Base-by-base conservation (phyloP, 2,329 filamentous ascomycete species). In the Penicillium sp. region DNA sequence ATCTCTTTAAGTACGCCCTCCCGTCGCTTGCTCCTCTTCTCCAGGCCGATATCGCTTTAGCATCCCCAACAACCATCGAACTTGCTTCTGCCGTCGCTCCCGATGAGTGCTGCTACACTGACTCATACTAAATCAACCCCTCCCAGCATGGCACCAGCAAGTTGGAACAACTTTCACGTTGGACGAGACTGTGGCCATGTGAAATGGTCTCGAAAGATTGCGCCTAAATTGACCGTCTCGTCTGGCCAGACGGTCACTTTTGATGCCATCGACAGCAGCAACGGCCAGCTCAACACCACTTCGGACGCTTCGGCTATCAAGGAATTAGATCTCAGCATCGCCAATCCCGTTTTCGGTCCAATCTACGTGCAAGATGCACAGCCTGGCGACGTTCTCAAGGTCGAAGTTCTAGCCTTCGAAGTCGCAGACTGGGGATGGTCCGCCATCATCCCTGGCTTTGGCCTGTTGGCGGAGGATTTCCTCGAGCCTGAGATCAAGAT, bases 381-480 rank as follows among this genome's bases (percentile, higher is more conserved):
- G 58, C 82, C 83, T 0, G 84, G 84, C 42, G 83, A 85, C 67
- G 80, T 84, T 1, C 75, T 86, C 30, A 80, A 82, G 63, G 75
- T 85, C 45, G 83, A 85, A 45, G 75, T 86, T 55, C 76, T 85
- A 17, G 75, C 78, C 26, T 74, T 85, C 4, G 65, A 77, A 59
- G 76, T 81, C 5, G 79, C 77, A 2, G 73, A 77, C 58, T 85
- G 80, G 76, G 84, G 83, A 33, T 86, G 83, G 83, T 84, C 83
- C 0, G 81, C 79, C n/a, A 78, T 85, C 33, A 76, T 85, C 54
- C 80, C 80, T 0, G 77, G 76, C 19, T 85, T 85, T 64, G 84
- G 84, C 3, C 76, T 86, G 8, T 69, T 86, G 15, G 72, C 76
- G 2, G 81, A 84, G 53, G 82, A 85, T 51, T 85, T 82, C 58